These are phyloP conservation scores for Fusarium sublunatum DNA, from an alignment of 2,329 filamentous ascomycete genomes.

Conservation along the genomic window DNA sequence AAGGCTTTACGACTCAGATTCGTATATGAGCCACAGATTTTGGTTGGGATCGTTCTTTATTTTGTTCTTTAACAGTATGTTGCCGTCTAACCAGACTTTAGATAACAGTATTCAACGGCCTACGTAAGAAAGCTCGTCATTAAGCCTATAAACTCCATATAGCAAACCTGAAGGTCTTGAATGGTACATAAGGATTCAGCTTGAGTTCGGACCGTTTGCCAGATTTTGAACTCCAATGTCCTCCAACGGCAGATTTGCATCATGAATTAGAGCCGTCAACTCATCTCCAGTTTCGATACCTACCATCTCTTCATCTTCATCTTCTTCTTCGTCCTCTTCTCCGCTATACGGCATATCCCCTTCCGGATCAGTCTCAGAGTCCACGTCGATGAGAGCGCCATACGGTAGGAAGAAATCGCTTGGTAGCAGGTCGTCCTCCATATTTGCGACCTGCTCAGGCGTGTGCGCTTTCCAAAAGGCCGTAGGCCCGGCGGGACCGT, in stretches of 20 bases:
- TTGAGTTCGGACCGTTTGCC: slow-evolving; percentile 1
- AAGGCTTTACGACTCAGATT: too few relatives aligned
- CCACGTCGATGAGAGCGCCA: slow-evolving; percentile 37
- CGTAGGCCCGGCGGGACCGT: slow-evolving; percentile 78
- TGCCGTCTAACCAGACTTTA: too few relatives aligned
- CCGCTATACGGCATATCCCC: slow-evolving; percentile 45
- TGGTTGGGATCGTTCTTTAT: too few relatives aligned
- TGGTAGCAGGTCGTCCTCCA: slow-evolving; percentile 49
- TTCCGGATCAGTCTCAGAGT: slow-evolving; percentile 40
- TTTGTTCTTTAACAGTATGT: too few relatives aligned
- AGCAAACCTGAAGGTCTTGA: slow-evolving; percentile 2
- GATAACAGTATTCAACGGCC: too few relatives aligned
- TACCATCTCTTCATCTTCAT: slow-evolving; percentile 27
- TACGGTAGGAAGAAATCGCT: slow-evolving; percentile 49
- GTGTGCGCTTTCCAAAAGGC: slow-evolving; percentile 82
- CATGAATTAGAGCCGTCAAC: slow-evolving; percentile 33
- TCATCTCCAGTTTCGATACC: slow-evolving; percentile 29
- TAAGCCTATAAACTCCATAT: too few relatives aligned
- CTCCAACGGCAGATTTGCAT: slow-evolving; percentile 35
- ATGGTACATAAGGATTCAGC: not conserved
- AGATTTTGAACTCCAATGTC: slow-evolving; percentile 17
- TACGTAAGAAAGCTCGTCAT: too few relatives aligned
- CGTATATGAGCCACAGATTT: too few relatives aligned
- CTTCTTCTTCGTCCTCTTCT: slow-evolving; percentile 30
- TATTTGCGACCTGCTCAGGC: slow-evolving; percentile 44